Evolutionary conservation across 768 basidiomycete species (phyloP).

Genomic region (Gymnopilus junonius): DNA sequence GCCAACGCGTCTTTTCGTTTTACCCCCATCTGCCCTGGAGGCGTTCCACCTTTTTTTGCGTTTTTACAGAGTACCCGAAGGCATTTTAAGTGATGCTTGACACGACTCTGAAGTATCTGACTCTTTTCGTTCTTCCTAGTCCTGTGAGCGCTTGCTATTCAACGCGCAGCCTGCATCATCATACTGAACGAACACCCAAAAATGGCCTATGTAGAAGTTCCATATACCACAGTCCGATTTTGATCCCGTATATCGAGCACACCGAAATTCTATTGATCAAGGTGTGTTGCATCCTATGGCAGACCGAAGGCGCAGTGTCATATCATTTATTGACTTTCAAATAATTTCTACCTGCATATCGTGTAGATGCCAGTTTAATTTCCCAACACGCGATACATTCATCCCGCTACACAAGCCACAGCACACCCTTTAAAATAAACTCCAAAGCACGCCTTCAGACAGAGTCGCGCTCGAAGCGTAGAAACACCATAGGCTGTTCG

Average conservation of each 20-base stretch:
- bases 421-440: neutral
- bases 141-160: slow-evolving; percentile 16
- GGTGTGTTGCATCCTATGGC: slow-evolving; percentile 10
- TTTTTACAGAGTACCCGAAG: too few species aligned
- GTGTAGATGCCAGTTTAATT: slow-evolving; percentile 11
- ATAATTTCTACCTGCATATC: neutral
- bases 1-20: neutral
- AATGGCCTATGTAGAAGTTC: slow-evolving; percentile 19
- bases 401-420: neutral
- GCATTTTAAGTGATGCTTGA: slow-evolving; percentile 12
- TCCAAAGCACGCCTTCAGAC: neutral
- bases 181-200: neutral
- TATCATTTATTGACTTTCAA: neutral
- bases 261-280: neutral
- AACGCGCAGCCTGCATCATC: neutral
- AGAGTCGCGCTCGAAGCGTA: neutral
- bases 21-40: neutral
- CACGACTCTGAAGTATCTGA: slow-evolving; percentile 19
- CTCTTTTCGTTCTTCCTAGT: slow-evolving; percentile 23
- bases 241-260: slow-evolving; percentile 17
- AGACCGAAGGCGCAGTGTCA: neutral
- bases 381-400: neutral
- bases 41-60: neutral
- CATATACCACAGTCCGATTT: slow-evolving; percentile 10
- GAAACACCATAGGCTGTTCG: slow-evolving; percentile 7